Conservation (phyloP, 2,329 filamentous ascomycete species). For the Pleurostoma richardsiae region DNA sequence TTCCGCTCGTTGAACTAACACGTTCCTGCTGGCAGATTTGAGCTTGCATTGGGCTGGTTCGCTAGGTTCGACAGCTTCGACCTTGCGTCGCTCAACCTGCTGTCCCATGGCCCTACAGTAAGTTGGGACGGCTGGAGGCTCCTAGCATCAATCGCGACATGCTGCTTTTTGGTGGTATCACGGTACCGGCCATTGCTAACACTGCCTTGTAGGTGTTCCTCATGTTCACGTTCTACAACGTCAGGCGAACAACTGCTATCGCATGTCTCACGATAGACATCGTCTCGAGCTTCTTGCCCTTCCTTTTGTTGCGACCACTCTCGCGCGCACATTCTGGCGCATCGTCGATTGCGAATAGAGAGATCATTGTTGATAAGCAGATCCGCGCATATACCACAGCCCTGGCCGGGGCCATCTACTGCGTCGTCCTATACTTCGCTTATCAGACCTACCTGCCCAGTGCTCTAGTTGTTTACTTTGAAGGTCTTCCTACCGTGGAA, state of each 20-base stretch:
- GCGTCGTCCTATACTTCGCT: slow-evolving; percentile 63
- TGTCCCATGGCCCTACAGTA: slow-evolving; percentile 71
- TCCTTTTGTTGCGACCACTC: slow-evolving; percentile 66
- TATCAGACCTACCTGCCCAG: slow-evolving; percentile 66
- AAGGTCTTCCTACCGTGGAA: slow-evolving; percentile 63
- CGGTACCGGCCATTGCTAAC: slow-evolving; percentile 2
- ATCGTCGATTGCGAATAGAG: slow-evolving; percentile 50
- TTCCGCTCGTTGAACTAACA: slow-evolving; percentile 10
- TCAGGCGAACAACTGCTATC: slow-evolving; percentile 56
- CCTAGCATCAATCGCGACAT: no score
- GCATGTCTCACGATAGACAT: slow-evolving; percentile 64
- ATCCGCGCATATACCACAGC: slow-evolving; percentile 62
- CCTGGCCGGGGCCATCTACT: slow-evolving; percentile 69
- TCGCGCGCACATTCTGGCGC: slow-evolving; percentile 58
- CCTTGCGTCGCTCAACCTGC: slow-evolving; percentile 57
- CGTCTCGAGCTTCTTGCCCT: slow-evolving; percentile 65
- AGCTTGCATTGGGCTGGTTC: slow-evolving; percentile 70
- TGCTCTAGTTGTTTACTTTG: slow-evolving; percentile 71
- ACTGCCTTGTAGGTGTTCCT: slow-evolving; percentile 57
- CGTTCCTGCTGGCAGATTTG: slow-evolving; percentile 46
- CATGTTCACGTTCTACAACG: slow-evolving; percentile 70
- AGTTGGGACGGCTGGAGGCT: slow-evolving; percentile 19
- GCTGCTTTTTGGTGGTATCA: background rate
- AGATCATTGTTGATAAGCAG: slow-evolving; percentile 58
- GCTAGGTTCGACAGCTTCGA: slow-evolving; percentile 70